A percentile compares a stretch with the other conserved stretches of the same genome.
These are phyloP conservation scores for Penicillium freii DNA, from an alignment of 2,329 filamentous ascomycete genomes.

Conservation along the genomic window DNA sequence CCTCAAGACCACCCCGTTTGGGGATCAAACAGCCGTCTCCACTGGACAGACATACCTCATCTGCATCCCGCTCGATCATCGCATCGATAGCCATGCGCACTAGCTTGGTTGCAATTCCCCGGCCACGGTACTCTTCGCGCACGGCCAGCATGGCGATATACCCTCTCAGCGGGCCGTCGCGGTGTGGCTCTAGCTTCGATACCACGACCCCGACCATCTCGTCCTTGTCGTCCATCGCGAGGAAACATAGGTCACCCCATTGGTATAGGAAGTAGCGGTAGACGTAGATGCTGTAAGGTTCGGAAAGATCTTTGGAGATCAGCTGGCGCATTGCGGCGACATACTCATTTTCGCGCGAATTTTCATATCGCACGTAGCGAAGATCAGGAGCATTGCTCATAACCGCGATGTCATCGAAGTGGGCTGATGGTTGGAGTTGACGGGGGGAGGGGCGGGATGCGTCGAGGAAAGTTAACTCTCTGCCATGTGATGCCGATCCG, in stretches of 20 bases:
- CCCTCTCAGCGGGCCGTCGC: conserved; percentile 79
- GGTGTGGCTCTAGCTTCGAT: conserved; percentile 89
- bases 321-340: conserved; percentile 84
- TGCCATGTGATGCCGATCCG: conserved; percentile 28
- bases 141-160: conserved; percentile 99
- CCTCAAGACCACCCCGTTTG: not conserved
- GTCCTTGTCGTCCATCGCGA: conserved; percentile 58
- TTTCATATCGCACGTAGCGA: conserved; percentile 60
- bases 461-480: conserved; percentile 7
- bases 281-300: conserved; percentile 99
- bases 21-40: not conserved
- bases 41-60: conserved; percentile 59
- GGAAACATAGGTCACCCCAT: conserved; percentile 96
- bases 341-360: conserved; percentile 61
- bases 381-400: conserved; percentile 42
- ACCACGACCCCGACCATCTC: conserved; percentile 83
- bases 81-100: conserved; percentile 89
- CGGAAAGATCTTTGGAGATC: conserved; percentile 93
- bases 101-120: conserved; percentile 82
- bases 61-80: conserved; percentile 79
- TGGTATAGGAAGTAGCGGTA: conserved; percentile 98
- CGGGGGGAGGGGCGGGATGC: not conserved
- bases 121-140: conserved; percentile 71
- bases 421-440: conserved; percentile 5
- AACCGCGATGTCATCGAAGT: conserved; percentile 19